Evolutionary conservation across 805 yeast species (phyloP).

Genomic region (Kuraishia floccosa): DNA sequence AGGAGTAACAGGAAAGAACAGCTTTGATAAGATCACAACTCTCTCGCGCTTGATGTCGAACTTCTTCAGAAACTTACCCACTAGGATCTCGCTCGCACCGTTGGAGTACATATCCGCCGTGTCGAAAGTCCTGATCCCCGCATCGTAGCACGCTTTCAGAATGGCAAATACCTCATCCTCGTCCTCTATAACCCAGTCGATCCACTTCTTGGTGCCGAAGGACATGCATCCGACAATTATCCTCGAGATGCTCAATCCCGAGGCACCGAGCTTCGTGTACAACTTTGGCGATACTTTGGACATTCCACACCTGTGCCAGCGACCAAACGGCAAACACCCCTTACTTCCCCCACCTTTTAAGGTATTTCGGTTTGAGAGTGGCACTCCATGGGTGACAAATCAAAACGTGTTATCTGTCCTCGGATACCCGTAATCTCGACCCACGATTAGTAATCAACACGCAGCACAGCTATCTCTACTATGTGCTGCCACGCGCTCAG

Average conservation of each 20-base stretch:
- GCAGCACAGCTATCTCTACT: no score
- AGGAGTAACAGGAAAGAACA: conserved; percentile 14
- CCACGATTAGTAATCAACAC: no score
- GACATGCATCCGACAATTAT: conserved; percentile 35
- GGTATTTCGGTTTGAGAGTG: no score
- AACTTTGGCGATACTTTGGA: not conserved
- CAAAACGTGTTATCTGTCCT: no score
- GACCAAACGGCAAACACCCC: no score
- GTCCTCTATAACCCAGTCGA: conserved; percentile 33
- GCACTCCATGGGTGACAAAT: no score
- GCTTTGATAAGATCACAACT: conserved; percentile 45
- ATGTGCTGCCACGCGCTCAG: no score
- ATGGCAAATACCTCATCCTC: conserved; percentile 30
- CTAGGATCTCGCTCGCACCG: conserved; percentile 32
- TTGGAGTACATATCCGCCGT: conserved; percentile 39
- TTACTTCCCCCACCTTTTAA: no score
- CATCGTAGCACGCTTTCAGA: conserved; percentile 33
- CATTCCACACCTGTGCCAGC: not conserved
- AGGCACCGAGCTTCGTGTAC: no score
- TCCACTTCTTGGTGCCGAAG: conserved; percentile 32
- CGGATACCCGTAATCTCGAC: no score
- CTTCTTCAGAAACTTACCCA: conserved; percentile 41
- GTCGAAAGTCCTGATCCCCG: conserved; percentile 37
- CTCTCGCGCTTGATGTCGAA: conserved; percentile 41
- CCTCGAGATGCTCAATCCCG: not conserved